Percentiles rank a stretch among this genome's conserved stretches.
phyloP scores from a whole-genome alignment of 192 early-diverging fungal species.

The Coemansia sp. region DNA sequence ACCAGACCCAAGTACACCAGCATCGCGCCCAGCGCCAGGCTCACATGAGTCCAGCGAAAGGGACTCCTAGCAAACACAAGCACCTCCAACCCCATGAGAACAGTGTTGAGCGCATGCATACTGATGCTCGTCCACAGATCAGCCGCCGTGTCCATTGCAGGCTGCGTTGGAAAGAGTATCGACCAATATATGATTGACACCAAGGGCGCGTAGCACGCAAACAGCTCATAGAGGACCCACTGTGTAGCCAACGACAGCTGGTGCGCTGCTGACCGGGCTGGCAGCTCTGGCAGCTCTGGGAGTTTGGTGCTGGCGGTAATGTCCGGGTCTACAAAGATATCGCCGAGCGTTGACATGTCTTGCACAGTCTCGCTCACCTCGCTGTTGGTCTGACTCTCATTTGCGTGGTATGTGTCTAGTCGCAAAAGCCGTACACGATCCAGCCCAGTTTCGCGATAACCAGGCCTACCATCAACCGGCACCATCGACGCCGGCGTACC shows the following conservation, averaged over 20 bases:
- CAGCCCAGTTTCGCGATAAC: neutral
- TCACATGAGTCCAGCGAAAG: conserved; percentile 22
- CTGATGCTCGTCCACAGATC: conserved; percentile 50
- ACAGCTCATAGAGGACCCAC: conserved; percentile 50
- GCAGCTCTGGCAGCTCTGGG: neutral
- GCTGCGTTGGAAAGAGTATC: conserved; percentile 38
- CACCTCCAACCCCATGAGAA: conserved; percentile 40
- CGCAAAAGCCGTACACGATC: neutral
- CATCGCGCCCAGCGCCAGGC: conserved; percentile 12
- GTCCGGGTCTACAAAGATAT: neutral
- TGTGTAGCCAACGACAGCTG: conserved; percentile 38
- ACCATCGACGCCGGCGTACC: neutral
- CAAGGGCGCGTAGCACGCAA: conserved; percentile 47
- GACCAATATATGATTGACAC: conserved; percentile 51
- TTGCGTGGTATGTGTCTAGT: neutral
- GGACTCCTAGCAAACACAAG: conserved; percentile 22
- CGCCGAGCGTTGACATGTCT: neutral
- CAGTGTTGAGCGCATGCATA: conserved; percentile 45
- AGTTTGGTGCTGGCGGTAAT: neutral
- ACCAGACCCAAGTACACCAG: conserved; percentile 39
- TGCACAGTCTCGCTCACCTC: conserved; percentile 3
- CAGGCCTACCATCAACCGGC: neutral
- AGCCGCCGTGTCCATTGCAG: neutral
- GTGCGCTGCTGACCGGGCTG: conserved; percentile 6
- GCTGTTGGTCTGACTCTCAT: neutral